phyloP scores from a whole-genome alignment of 257 asterid genomes.

The Apocynum venetum region DNA sequence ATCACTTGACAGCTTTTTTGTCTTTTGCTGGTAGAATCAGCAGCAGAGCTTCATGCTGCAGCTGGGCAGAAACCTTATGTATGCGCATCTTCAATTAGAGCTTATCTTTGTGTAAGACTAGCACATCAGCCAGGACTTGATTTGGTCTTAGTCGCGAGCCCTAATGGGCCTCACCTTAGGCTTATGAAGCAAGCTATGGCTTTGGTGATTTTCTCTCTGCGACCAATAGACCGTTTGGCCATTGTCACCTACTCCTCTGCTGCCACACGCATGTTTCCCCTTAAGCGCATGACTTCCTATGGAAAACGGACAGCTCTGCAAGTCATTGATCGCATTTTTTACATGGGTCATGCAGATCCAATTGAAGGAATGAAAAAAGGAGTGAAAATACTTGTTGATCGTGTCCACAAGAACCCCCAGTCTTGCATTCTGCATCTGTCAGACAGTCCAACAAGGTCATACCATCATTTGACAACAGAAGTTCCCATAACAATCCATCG shows the following conservation, averaged over 20 bases:
- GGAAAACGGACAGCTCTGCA: constrained; percentile 73
- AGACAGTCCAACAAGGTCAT: constrained; percentile 55
- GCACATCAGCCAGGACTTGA: constrained; percentile 74
- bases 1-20: constrained; percentile 35
- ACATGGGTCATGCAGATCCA: constrained; percentile 78
- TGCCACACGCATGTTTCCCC: constrained; percentile 82
- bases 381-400: constrained; percentile 64
- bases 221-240: constrained; percentile 71
- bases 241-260: constrained; percentile 79
- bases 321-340: constrained; percentile 68
- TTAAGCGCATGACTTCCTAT: constrained; percentile 70
- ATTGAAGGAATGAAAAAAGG: constrained; percentile 82
- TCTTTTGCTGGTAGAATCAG: constrained; percentile 30
- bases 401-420: constrained; percentile 63
- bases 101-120: constrained; percentile 52
- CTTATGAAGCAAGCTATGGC: constrained; percentile 93
- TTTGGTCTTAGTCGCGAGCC: constrained; percentile 74
- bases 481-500: constrained; percentile 42
- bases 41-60: constrained; percentile 22
- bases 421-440: constrained; percentile 69
- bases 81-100: constrained; percentile 35
- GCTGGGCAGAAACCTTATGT: constrained; percentile 21
- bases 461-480: constrained; percentile 46
- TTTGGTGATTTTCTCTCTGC: constrained; percentile 60
- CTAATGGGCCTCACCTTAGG: constrained; percentile 82